phyloP scores from a whole-genome alignment of 805 yeast genomes.

The Torulaspora delbrueckii region DNA sequence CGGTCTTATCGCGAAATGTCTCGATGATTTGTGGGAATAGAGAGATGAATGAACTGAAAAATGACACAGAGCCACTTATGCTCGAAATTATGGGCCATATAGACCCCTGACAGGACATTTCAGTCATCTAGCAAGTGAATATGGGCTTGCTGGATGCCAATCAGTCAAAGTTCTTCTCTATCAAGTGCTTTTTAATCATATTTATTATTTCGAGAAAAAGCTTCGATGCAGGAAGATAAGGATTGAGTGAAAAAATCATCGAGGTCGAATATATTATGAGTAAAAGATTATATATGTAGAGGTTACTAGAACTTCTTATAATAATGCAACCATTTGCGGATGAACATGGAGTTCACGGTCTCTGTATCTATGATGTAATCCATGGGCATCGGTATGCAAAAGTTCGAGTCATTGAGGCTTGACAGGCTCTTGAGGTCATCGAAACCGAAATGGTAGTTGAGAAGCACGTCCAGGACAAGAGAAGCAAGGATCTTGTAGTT shows the following conservation, averaged over 20 bases:
- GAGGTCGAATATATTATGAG: background rate
- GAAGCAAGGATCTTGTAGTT: slow-evolving; percentile 42
- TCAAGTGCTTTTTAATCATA: background rate
- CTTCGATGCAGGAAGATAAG: background rate
- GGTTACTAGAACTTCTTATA: slow-evolving; percentile 29
- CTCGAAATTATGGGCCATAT: slow-evolving; percentile 33
- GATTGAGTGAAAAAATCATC: background rate
- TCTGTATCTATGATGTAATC: slow-evolving; percentile 21
- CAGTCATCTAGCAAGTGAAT: background rate
- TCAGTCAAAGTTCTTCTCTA: background rate
- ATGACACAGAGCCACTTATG: slow-evolving; percentile 43
- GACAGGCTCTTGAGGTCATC: slow-evolving; percentile 33
- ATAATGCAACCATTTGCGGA: slow-evolving; percentile 35
- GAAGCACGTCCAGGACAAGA: slow-evolving; percentile 38
- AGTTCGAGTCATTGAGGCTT: slow-evolving; percentile 20
- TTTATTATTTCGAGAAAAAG: background rate
- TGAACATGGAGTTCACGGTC: slow-evolving; percentile 24
- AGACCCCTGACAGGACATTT: slow-evolving; percentile 12
- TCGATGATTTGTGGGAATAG: slow-evolving; percentile 55
- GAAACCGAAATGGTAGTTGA: slow-evolving; percentile 51
- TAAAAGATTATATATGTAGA: too few relatives aligned
- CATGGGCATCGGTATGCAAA: slow-evolving; percentile 30
- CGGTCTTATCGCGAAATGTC: slow-evolving; percentile 52
- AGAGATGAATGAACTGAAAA: slow-evolving; percentile 43
- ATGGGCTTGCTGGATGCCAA: background rate